Percentiles rank a stretch among this genome's conserved stretches.
Evolutionary conservation across 2,329 filamentous ascomycete genomes (phyloP).

Genomic region (Amauroascus verrucosus): DNA sequence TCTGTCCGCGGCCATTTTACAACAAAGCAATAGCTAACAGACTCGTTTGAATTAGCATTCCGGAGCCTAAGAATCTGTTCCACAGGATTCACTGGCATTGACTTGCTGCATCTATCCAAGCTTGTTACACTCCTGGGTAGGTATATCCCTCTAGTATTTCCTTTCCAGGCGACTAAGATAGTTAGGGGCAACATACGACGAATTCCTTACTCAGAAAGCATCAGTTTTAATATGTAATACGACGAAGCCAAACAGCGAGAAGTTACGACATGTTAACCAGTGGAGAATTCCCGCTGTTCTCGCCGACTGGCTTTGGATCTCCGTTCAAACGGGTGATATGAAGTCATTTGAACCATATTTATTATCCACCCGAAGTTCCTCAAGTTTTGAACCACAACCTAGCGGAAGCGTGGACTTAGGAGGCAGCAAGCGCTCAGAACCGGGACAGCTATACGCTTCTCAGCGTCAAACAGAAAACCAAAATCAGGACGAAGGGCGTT

Average conservation of each 20-base stretch:
- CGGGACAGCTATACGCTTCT: not conserved
- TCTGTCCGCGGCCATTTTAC: constrained; percentile 9
- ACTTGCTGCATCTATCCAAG: constrained; percentile 74
- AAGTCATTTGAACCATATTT: constrained; percentile 41
- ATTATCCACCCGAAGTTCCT: constrained; percentile 21
- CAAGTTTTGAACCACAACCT: constrained; percentile 18
- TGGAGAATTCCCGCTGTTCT: constrained; percentile 73
- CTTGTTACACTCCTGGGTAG: constrained; percentile 60
- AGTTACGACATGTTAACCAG: constrained; percentile 63
- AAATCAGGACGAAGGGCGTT: not conserved
- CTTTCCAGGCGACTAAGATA: constrained; percentile 18
- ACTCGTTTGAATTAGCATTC: constrained; percentile 44
- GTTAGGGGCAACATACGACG: constrained; percentile 63
- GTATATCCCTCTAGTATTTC: not conserved
- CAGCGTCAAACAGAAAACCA: not conserved
- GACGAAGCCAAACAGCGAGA: constrained; percentile 49
- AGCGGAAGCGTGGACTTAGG: not conserved
- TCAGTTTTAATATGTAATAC: constrained; percentile 66
- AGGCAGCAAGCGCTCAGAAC: not conserved
- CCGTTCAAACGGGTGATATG: constrained; percentile 48
- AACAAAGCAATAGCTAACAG: not conserved
- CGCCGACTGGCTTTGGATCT: constrained; percentile 75
- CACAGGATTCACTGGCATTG: constrained; percentile 72
- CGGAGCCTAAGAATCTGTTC: constrained; percentile 62
- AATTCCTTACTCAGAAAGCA: constrained; percentile 60